These are phyloP conservation scores for Venturia effusa DNA, from an alignment of 2,329 filamentous ascomycete species.

Conservation along the genomic window DNA sequence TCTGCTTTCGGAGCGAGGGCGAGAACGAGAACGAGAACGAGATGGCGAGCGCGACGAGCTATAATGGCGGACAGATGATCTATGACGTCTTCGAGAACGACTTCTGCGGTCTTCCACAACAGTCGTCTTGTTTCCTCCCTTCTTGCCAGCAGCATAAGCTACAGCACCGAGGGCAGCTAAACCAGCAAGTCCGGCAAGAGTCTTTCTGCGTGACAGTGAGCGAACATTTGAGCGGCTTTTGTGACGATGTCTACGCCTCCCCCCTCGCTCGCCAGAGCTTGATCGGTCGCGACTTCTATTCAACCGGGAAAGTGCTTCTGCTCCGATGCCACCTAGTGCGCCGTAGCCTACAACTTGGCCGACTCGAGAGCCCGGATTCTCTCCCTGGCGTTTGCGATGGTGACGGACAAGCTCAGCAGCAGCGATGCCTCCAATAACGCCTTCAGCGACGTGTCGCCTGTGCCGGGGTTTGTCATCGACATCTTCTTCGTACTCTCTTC, in stretches of 20 bases:
- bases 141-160: constrained; percentile 41
- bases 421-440: constrained; percentile 48
- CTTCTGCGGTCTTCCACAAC: constrained; percentile 33
- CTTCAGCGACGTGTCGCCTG: constrained; percentile 51
- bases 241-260: constrained; percentile 15
- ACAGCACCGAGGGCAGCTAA: constrained; percentile 50
- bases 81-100: constrained; percentile 33
- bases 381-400: constrained; percentile 45
- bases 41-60: not conserved
- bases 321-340: constrained; percentile 49
- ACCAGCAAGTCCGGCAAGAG: constrained; percentile 46
- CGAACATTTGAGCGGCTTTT: constrained; percentile 13
- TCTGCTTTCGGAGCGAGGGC: constrained; percentile 22
- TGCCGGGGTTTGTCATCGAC: constrained; percentile 33
- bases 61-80: constrained; percentile 20
- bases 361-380: constrained; percentile 39
- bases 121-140: constrained; percentile 28
- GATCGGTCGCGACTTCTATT: constrained; percentile 31
- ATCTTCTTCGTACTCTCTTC: constrained; percentile 37
- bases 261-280: constrained; percentile 29
- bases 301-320: constrained; percentile 41
- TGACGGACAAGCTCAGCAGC: constrained; percentile 50
- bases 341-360: constrained; percentile 48
- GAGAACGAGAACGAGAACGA: not conserved
- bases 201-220: constrained; percentile 33